Percentiles rank a stretch among this genome's conserved stretches.
Conservation (phyloP, 2,329 filamentous ascomycete genomes). For the Pseudocercospora musae region DNA sequence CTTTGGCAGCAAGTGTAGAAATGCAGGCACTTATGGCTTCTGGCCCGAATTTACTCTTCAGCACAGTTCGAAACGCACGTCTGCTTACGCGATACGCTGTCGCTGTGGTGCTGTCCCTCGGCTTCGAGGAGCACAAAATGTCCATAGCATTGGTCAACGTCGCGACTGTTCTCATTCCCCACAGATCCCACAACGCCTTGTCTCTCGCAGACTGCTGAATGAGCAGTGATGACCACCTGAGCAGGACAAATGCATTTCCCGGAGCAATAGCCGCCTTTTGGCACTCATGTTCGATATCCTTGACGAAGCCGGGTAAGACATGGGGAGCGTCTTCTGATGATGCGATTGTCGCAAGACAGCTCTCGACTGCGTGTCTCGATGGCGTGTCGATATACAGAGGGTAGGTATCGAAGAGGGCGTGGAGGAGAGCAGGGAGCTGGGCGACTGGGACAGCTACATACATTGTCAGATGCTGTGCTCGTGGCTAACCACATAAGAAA, state of each 20-base stretch:
- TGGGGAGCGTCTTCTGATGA: constrained; percentile 55
- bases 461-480: constrained; percentile 14
- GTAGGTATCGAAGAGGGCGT: constrained; percentile 81
- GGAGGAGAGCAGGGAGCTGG: constrained; percentile 45
- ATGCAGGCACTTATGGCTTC: constrained; percentile 63
- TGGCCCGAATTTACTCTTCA: constrained; percentile 59
- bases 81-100: constrained; percentile 76
- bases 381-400: constrained; percentile 80
- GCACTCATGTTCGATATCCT: constrained; percentile 67
- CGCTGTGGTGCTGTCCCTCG: constrained; percentile 63
- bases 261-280: constrained; percentile 74
- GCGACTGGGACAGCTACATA: constrained; percentile 19
- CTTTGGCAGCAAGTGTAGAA: constrained; percentile 65
- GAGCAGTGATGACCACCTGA: constrained; percentile 83
- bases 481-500: background rate
- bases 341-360: constrained; percentile 70
- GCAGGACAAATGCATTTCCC: constrained; percentile 78
- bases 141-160: constrained; percentile 73
- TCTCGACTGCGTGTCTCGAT: constrained; percentile 78
- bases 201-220: constrained; percentile 66
- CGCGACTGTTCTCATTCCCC: constrained; percentile 63
- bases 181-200: constrained; percentile 60
- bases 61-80: constrained; percentile 72
- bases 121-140: constrained; percentile 65
- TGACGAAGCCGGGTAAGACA: constrained; percentile 62